Percentiles rank a stretch among this genome's conserved stretches.
These are phyloP conservation scores for Petunia secreta DNA, from an alignment of 257 asterid genomes.

Conservation along the genomic window DNA sequence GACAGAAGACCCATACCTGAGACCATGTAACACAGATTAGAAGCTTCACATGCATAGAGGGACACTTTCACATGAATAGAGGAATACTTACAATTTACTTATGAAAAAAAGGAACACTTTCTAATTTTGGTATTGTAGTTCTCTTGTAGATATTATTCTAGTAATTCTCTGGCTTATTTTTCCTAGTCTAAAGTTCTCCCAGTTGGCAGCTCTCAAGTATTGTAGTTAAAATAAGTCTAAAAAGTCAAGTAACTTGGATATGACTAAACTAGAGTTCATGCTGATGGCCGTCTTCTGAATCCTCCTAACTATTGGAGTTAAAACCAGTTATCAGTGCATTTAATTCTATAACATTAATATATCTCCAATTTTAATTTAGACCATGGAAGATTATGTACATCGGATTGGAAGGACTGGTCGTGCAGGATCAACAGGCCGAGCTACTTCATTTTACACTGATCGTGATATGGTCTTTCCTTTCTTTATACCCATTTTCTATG, in stretches of 20 bases:
- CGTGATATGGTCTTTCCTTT: constrained; percentile 66
- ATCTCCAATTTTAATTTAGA: constrained; percentile 42
- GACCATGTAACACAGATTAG: constrained; percentile 13
- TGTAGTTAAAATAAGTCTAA: neutral
- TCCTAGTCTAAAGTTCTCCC: neutral
- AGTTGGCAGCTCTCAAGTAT: neutral
- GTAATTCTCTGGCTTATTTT: neutral
- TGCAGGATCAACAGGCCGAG: constrained; percentile 88
- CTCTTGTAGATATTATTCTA: constrained; percentile 15
- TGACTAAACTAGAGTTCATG: neutral
- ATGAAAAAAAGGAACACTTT: no score
- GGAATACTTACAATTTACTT: no score
- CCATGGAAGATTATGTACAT: constrained; percentile 93
- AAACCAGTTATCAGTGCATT: constrained; percentile 13
- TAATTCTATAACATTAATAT: neutral
- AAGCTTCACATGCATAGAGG: constrained; percentile 17
- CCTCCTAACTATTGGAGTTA: neutral
- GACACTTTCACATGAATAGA: neutral
- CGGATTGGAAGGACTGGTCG: constrained; percentile 96
- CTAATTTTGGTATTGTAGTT: neutral
- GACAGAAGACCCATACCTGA: neutral
- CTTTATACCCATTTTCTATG: constrained; percentile 26
- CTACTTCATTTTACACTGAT: constrained; percentile 81
- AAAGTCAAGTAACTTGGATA: neutral
- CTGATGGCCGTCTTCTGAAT: neutral